These are phyloP conservation scores for Taxillus chinensis DNA, from an alignment of 164 flowering plant genomes.

Conservation along the genomic window DNA sequence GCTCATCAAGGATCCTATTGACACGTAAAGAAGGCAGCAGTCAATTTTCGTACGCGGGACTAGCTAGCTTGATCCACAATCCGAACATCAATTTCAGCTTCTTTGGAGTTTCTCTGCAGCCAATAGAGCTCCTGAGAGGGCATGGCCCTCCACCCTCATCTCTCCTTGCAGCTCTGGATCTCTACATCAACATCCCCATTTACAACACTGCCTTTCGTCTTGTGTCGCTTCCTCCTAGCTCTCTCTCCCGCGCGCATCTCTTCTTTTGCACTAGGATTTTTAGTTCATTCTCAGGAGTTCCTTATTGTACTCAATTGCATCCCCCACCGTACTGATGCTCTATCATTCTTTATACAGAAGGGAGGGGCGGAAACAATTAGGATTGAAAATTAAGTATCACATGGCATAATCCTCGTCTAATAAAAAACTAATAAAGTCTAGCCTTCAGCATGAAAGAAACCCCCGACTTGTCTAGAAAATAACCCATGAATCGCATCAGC, in stretches of 20 bases:
- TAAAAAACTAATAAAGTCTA: too few species aligned
- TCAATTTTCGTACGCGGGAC: constrained; percentile 71
- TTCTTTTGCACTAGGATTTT: constrained; percentile 66
- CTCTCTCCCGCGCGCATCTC: constrained; percentile 47
- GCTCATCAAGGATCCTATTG: constrained; percentile 76
- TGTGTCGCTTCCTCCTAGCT: constrained; percentile 55
- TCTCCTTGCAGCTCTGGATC: constrained; percentile 23
- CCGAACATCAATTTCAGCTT: constrained; percentile 82
- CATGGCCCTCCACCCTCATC: constrained; percentile 23
- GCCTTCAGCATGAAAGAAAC: too few species aligned
- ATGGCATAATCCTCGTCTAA: too few species aligned
- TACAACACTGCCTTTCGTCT: constrained; percentile 30
- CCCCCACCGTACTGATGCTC: constrained; percentile 82
- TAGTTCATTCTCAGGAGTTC: constrained; percentile 72
- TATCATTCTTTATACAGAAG: constrained; percentile 52
- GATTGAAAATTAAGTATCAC: too few species aligned
- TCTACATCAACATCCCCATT: constrained; percentile 12
- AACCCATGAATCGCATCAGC: too few species aligned
- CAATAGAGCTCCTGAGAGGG: constrained; percentile 69
- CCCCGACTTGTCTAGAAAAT: too few species aligned
- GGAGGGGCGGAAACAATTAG: too few species aligned
- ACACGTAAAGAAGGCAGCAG: constrained; percentile 67
- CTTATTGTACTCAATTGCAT: constrained; percentile 80
- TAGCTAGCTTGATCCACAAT: constrained; percentile 82
- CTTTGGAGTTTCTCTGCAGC: constrained; percentile 86